phyloP scores from a whole-genome alignment of 2,329 filamentous ascomycete species.

The Penicillium sp. region DNA sequence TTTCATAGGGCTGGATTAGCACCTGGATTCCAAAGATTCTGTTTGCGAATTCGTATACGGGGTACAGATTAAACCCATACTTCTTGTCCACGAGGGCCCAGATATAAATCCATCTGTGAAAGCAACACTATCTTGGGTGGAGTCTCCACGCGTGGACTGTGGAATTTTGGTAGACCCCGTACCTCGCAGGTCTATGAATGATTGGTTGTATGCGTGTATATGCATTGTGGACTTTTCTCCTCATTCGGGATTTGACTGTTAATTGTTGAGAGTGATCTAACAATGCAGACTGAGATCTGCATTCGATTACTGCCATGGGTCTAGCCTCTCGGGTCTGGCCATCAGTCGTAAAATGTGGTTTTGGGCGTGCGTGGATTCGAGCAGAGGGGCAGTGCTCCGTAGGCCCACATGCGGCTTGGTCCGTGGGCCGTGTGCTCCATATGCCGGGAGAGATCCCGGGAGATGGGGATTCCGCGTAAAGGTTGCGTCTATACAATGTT shows the following conservation, averaged over 20 bases:
- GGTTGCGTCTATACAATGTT: conserved; percentile 7
- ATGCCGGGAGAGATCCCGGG: conserved; percentile 19
- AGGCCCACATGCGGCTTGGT: conserved; percentile 24
- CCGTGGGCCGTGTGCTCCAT: conserved; percentile 2
- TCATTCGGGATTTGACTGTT: background rate
- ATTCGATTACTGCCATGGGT: background rate
- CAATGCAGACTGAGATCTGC: conserved; percentile 10
- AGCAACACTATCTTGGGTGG: background rate
- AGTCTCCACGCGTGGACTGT: background rate
- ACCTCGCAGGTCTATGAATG: conserved; percentile 4
- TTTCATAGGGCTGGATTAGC: background rate
- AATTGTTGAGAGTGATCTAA: conserved; percentile 4
- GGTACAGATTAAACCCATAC: no score
- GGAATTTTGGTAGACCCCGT: conserved; percentile 3
- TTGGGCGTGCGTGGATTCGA: conserved; percentile 2
- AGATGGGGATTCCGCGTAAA: conserved; percentile 15
- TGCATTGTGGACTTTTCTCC: conserved; percentile 5
- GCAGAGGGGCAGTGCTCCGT: conserved; percentile 10
- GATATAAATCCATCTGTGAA: background rate
- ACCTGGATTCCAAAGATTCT: background rate
- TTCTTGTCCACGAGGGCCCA: background rate
- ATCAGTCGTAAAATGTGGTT: background rate
- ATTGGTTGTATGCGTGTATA: conserved; percentile 7
- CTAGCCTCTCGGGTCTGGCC: conserved; percentile 12
- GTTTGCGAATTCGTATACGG: background rate